These are phyloP conservation scores for Penicillium ochrochloron DNA, from an alignment of 495 filamentous ascomycete species.

Conservation along the genomic window DNA sequence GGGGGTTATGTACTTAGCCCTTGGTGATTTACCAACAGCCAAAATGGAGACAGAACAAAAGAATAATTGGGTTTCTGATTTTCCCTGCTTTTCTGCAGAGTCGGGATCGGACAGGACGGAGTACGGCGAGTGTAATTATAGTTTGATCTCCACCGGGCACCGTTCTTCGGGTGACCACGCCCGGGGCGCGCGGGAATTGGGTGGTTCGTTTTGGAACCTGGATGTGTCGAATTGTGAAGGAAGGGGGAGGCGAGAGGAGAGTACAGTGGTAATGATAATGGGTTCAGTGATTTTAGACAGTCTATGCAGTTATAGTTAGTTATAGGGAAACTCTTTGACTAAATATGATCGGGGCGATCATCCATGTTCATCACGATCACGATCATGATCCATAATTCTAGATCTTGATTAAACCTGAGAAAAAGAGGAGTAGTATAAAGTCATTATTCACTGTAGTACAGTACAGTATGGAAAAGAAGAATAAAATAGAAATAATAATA, in stretches of 20 bases:
- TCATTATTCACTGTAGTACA: neutral
- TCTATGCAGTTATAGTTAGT: neutral
- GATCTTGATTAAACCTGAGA: neutral
- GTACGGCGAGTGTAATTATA: neutral
- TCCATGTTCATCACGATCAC: neutral
- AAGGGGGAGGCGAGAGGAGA: neutral
- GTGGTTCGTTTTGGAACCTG: slow-evolving; percentile 11
- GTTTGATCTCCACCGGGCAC: slow-evolving; percentile 6
- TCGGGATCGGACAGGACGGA: neutral
- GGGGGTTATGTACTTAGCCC: no score
- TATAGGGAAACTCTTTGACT: neutral
- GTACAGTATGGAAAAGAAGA: neutral
- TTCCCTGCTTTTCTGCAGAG: neutral
- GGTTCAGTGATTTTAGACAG: neutral
- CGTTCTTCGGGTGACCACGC: slow-evolving; percentile 17
- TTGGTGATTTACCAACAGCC: neutral
- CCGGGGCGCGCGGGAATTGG: slow-evolving; percentile 9
- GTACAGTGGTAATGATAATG: neutral
- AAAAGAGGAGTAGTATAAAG: neutral
- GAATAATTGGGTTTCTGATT: neutral
- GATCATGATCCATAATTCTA: slow-evolving; percentile 3
- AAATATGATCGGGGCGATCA: neutral
- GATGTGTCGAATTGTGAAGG: neutral
- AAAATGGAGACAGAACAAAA: neutral
- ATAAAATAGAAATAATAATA: neutral